These are phyloP conservation scores for Lagenidium giganteum DNA, from an alignment of 352 stramenopile species.

Conservation along the genomic window DNA sequence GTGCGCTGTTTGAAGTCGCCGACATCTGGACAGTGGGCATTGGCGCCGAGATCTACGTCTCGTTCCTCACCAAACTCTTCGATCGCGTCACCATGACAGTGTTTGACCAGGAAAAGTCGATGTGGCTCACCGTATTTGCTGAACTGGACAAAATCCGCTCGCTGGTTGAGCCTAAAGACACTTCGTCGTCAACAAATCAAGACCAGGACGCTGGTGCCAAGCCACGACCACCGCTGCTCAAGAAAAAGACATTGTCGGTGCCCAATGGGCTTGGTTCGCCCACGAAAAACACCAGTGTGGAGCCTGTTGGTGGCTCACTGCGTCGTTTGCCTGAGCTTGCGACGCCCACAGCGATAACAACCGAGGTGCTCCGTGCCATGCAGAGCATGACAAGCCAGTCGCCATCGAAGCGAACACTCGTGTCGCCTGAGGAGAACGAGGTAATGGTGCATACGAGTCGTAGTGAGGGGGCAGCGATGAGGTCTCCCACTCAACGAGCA, in stretches of 20 bases:
- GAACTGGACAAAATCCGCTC: constrained; percentile 70
- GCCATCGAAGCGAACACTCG: no score
- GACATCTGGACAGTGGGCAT: constrained; percentile 79
- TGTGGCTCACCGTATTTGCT: constrained; percentile 70
- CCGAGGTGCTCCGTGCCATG: background rate
- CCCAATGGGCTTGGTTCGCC: constrained; percentile 18
- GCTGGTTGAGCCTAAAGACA: constrained; percentile 36
- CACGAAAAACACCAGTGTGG: constrained; percentile 7
- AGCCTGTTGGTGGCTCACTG: constrained; percentile 15
- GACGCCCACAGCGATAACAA: constrained; percentile 1
- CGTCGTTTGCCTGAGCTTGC: constrained; percentile 13
- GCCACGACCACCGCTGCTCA: constrained; percentile 15
- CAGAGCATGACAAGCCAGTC: constrained; percentile 4
- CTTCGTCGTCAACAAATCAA: constrained; percentile 8
- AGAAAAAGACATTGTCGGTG: constrained; percentile 22
- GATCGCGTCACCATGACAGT: constrained; percentile 73
- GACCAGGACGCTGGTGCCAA: constrained; percentile 3
- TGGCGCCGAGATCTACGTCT: constrained; percentile 47
- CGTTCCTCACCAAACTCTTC: constrained; percentile 74
- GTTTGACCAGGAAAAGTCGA: constrained; percentile 52
- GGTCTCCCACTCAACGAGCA: no score
- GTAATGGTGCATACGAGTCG: no score
- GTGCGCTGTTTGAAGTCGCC: constrained; percentile 75
- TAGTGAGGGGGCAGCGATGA: no score
- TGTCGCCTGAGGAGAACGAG: no score